These are phyloP conservation scores for Plenodomus biglobosus DNA, from an alignment of 2,329 filamentous ascomycete species.

Conservation along the genomic window DNA sequence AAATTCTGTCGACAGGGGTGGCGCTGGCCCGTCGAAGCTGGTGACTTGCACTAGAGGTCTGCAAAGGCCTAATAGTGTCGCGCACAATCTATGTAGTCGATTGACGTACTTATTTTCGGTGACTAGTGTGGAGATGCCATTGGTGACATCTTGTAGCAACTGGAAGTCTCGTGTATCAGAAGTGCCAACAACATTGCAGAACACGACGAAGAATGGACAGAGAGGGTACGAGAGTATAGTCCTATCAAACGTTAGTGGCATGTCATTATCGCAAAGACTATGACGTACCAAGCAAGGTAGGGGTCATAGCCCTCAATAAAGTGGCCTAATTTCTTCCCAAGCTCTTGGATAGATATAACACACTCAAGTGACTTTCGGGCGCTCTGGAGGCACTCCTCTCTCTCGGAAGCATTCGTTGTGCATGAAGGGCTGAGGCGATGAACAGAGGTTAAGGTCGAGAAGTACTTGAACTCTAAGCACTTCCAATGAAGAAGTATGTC, in stretches of 20 bases:
- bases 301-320: conserved; percentile 36
- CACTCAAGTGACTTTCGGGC: conserved; percentile 37
- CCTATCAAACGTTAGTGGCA: conserved; percentile 20
- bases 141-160: conserved; percentile 33
- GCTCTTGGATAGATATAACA: conserved; percentile 27
- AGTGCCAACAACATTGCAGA: conserved; percentile 43
- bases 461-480: conserved; percentile 38
- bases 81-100: conserved; percentile 31
- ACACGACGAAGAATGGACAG: conserved; percentile 41
- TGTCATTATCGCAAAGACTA: not conserved
- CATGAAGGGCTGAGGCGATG: conserved; percentile 36
- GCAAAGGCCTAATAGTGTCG: conserved; percentile 33
- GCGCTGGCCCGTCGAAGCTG: not conserved
- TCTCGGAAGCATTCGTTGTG: conserved; percentile 29
- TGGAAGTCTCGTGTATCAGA: conserved; percentile 34
- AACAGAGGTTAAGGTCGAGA: conserved; percentile 35
- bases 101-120: conserved; percentile 35
- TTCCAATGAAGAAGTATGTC: conserved; percentile 36
- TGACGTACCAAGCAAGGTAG: conserved; percentile 32
- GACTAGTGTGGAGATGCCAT: conserved; percentile 30
- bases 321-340: conserved; percentile 26
- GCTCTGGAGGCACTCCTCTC: conserved; percentile 35
- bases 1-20: not conserved
- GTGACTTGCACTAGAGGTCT: conserved; percentile 27
- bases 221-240: conserved; percentile 40